These are phyloP conservation scores for Erythrophleum fordii DNA, from an alignment of 306 rosid species.

Conservation along the genomic window DNA sequence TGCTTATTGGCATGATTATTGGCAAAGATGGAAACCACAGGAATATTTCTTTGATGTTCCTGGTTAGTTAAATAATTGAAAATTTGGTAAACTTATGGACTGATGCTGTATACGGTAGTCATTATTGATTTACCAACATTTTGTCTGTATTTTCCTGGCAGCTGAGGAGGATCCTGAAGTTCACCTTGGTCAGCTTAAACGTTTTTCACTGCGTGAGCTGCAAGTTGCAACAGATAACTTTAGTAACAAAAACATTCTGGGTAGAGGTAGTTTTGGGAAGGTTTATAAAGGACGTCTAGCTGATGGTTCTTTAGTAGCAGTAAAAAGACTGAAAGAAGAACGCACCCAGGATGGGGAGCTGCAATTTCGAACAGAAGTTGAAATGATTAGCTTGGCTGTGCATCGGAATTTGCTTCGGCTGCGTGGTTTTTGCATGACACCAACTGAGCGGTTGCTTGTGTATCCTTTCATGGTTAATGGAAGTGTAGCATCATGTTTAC, in stretches of 20 bases:
- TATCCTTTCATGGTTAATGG: slow-evolving; percentile 94
- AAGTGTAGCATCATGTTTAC: slow-evolving; percentile 94
- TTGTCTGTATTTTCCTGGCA: slow-evolving; percentile 44
- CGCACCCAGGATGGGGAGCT: slow-evolving; percentile 88
- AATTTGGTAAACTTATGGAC: background rate
- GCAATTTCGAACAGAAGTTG: slow-evolving; percentile 96
- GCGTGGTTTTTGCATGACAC: slow-evolving; percentile 95
- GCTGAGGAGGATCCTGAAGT: slow-evolving; percentile 99
- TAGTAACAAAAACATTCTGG: slow-evolving; percentile 78
- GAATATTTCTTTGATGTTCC: slow-evolving; percentile 96
- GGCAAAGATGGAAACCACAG: slow-evolving; percentile 74
- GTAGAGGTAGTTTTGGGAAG: slow-evolving; percentile 96
- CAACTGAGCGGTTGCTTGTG: slow-evolving; percentile 93
- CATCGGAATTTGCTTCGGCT: slow-evolving; percentile 95
- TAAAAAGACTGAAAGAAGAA: slow-evolving; percentile 91
- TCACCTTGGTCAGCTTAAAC: slow-evolving; percentile 90
- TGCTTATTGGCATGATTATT: no score
- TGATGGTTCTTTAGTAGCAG: slow-evolving; percentile 92
- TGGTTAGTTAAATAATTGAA: slow-evolving; percentile 63
- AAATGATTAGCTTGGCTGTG: slow-evolving; percentile 97
- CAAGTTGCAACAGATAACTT: slow-evolving; percentile 92
- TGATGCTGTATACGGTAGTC: slow-evolving; percentile 16
- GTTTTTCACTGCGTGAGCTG: slow-evolving; percentile 90
- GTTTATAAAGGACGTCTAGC: slow-evolving; percentile 94
- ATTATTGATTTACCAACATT: slow-evolving; percentile 25